Conservation (phyloP, 169 alveolate genomes). For the Eimeria necatrix region DNA sequence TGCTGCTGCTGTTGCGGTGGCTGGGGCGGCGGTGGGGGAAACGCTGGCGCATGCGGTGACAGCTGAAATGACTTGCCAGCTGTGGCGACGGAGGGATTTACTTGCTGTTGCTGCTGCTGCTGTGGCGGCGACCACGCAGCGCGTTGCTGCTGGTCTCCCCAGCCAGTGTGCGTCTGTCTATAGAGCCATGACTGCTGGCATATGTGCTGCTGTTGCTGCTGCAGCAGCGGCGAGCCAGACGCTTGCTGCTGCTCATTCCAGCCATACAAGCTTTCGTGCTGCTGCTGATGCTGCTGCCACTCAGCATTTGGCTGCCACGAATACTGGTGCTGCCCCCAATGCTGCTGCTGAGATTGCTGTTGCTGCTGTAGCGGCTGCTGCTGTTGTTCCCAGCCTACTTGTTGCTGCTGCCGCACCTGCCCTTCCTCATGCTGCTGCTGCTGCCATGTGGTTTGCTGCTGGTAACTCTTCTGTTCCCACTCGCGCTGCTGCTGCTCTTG, state of each 20-base stretch:
- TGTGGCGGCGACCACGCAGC: background rate
- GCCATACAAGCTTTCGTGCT: background rate
- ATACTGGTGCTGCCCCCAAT: background rate
- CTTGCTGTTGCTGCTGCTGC: background rate
- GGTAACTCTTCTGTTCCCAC: background rate
- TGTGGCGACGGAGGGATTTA: background rate
- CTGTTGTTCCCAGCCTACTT: background rate
- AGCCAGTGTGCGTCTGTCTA: background rate
- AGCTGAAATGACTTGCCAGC: background rate
- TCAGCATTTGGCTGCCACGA: background rate
- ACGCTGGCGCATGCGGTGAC: background rate
- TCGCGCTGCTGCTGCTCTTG: background rate
- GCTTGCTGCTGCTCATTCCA: background rate
- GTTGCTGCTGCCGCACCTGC: background rate
- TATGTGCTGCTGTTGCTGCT: background rate
- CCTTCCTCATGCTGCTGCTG: background rate
- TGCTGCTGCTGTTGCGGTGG: background rate
- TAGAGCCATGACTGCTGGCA: background rate
- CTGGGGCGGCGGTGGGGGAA: background rate
- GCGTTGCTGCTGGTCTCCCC: background rate
- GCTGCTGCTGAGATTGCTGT: conserved; percentile 1
- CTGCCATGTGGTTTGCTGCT: background rate
- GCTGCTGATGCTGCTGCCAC: conserved; percentile 22
- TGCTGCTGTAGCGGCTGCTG: background rate
- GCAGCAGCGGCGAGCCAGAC: background rate